Evolutionary conservation across 371 early-diverging fungal genomes (phyloP), one percentile per base, ranked within the genome.

Genomic region (Phascolomyces articulosus): DNA sequence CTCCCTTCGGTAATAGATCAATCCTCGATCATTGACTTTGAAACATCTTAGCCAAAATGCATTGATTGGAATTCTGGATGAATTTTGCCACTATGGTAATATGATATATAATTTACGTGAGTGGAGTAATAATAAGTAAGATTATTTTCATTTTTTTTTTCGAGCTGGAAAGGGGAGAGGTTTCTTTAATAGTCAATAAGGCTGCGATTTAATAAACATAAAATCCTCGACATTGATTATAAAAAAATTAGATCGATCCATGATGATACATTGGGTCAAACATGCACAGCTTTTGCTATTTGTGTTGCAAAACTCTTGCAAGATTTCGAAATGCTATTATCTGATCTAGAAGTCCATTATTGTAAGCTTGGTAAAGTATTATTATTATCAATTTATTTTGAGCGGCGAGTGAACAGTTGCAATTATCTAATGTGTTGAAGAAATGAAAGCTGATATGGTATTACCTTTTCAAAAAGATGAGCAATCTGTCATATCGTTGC

Each of bases 191-290:
- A n/a, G n/a, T n/a, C n/a, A n/a, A n/a, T n/a, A n/a, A n/a, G n/a
- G n/a, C n/a, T n/a, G n/a, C n/a, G n/a, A n/a, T n/a, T n/a, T n/a
- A n/a, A n/a, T n/a, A n/a, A n/a, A n/a, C n/a, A n/a, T n/a, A n/a
- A n/a, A n/a, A n/a, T n/a, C n/a, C n/a, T n/a, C n/a, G n/a, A n/a
- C n/a, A n/a, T n/a, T n/a, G n/a, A n/a, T n/a, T n/a, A n/a, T n/a
- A n/a, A n/a, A n/a, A n/a, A n/a, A 9, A 34, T 34, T 34, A 34
- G 34, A 34, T 9, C 11, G 6, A 34, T 34, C 2, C 34, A 34
- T 34, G n/a, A n/a, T n/a, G n/a, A n/a, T n/a, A n/a, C n/a, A n/a
- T 73, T 70, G 58, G 80, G 81, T 20, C 74, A 78, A 55, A 80
- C 78, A 2, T 69, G 64, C 13, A 73, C 76, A 57, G 81, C 81